Conservation (phyloP, 441 rosid genomes). For the Brassica balearica region DNA sequence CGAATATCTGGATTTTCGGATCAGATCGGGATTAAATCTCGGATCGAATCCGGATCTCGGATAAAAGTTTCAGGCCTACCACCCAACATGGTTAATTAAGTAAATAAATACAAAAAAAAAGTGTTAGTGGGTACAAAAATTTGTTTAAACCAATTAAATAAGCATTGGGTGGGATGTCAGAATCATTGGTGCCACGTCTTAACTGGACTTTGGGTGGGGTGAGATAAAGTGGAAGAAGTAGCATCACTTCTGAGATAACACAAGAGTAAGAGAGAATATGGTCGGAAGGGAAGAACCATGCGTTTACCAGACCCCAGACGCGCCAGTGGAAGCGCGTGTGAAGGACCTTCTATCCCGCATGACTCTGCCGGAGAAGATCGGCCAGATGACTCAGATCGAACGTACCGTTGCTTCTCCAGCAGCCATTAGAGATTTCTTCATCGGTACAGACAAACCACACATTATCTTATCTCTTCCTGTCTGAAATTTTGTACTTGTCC, state of each 20-base stretch:
- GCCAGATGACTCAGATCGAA: conserved; percentile 5
- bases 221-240: neutral
- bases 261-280: neutral
- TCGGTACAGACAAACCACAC: neutral
- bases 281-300: conserved; percentile 1
- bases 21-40: too few species aligned
- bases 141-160: neutral
- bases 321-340: conserved; percentile 10
- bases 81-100: neutral
- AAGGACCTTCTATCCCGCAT: conserved; percentile 1
- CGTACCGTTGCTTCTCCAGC: neutral
- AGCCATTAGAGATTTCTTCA: neutral
- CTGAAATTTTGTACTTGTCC: neutral
- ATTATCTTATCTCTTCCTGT: neutral
- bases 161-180: conserved; percentile 6
- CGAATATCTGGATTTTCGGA: too few species aligned
- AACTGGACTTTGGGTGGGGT: neutral
- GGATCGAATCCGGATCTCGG: too few species aligned
- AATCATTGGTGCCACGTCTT: conserved; percentile 10
- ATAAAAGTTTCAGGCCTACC: too few species aligned
- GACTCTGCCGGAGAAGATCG: conserved; percentile 4
- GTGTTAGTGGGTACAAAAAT: neutral
- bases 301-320: neutral
- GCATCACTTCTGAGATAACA: neutral
- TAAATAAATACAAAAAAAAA: neutral